Evolutionary conservation across 495 filamentous ascomycete genomes (phyloP), one percentile per base, ranked within the genome.

Genomic region (Hypomontagnella monticulosa): DNA sequence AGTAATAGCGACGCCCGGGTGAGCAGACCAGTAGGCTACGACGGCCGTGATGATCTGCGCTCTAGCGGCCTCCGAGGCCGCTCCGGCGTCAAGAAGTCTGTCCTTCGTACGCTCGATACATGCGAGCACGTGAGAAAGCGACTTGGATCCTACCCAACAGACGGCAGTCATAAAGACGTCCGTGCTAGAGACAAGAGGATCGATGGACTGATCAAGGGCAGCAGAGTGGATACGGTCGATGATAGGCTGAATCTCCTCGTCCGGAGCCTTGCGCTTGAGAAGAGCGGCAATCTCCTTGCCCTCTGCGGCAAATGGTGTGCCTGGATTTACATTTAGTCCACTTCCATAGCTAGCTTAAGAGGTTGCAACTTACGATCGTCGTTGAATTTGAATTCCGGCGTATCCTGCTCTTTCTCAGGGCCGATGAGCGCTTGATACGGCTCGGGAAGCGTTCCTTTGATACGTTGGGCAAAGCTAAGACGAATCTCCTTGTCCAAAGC

Each of bases 91-190:
- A 2, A 97, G 78, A 3, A 99, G 88, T 8, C 92, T 90, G 46
- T 96, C 93, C 75, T 97, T 97, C 80, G 91, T 94, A 49, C 95
- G 90, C 73, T 99, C 95, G 69, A 99, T 97, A 76, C 91, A 96
- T 11, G 92, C 95, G 19, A 99, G 84, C 8, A 97, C 91, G 73
- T 99, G 95, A 4, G 94, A 97, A 9, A 99, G 88, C 0, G 93
- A 97, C 75, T 97, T 98, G 62, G 90, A 90, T 49, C 95, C 95
- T 20, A 97, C 88, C 72, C 87, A 93, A 78, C 93, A 94, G 68
- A 99, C 92, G 12, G 91, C 84, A 0, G 95, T 98, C 58, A 97
- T 88, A 59, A 95, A 96, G 32, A 92, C 92, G 71, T 98, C 95
- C 30, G 93, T 97, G 43, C 92, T 93, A 9, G 88, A 84, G 15